phyloP scores from a whole-genome alignment of 2,329 filamentous ascomycete genomes.

The Colletotrichum lupini region DNA sequence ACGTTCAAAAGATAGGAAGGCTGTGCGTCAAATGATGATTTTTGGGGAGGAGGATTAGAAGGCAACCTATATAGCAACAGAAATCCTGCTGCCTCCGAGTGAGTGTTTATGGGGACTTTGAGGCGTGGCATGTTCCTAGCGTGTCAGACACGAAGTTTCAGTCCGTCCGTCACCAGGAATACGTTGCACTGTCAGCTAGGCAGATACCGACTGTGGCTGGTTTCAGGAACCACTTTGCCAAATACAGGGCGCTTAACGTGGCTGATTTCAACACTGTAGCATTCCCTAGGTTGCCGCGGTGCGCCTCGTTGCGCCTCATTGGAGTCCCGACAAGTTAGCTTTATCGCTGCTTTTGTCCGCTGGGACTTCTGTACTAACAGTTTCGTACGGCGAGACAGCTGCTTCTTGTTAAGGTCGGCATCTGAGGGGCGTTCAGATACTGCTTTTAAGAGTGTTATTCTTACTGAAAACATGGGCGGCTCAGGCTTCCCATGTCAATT shows the following conservation, averaged over 20 bases:
- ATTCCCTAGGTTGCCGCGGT: background rate
- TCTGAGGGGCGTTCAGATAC: background rate
- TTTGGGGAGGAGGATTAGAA: background rate
- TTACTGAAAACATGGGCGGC: background rate
- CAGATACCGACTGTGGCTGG: slow-evolving; percentile 26
- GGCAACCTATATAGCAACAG: slow-evolving; percentile 5
- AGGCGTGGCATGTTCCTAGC: slow-evolving; percentile 13
- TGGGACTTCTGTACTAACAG: background rate
- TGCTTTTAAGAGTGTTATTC: background rate
- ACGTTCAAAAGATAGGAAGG: background rate
- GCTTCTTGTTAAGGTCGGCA: background rate
- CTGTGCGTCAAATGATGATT: background rate
- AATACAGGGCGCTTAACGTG: background rate
- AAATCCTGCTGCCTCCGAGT: slow-evolving; percentile 26
- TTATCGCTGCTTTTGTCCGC: background rate
- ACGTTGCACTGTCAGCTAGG: background rate
- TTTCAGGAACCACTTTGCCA: slow-evolving; percentile 33
- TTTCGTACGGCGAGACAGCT: background rate
- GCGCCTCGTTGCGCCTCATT: background rate
- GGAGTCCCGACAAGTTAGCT: background rate
- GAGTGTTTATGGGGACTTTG: background rate
- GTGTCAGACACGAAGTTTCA: slow-evolving; percentile 30
- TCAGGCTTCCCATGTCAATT: too few relatives aligned
- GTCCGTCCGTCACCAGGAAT: slow-evolving; percentile 1
- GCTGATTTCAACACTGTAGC: slow-evolving; percentile 13